Base-by-base conservation (phyloP, 1,284 basidiomycete genomes). In the Prillingera fragicola region DNA sequence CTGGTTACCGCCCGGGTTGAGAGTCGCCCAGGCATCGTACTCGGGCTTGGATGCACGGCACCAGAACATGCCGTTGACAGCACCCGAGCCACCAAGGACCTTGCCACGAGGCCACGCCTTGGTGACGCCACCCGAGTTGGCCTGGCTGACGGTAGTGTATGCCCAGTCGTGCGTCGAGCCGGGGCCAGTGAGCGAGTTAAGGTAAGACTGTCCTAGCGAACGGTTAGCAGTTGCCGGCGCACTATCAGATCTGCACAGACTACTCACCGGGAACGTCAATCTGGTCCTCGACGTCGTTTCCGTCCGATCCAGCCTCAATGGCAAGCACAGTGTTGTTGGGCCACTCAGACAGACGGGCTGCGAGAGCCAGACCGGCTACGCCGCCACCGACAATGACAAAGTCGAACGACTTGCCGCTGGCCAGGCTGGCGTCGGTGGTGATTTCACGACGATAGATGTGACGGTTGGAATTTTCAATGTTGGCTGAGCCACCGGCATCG, bases 1-100 rank as follows among this genome's bases (percentile, higher is more conserved):
- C 59, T 59, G 40, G 33, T 12, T 8, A 21, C 26, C 22, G 2
- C 23, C 35, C 18, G 35, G 13, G 13, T 17, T 8, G 8, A 10
- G 8, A 61, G 57, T 48, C 23, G 43, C 67, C 73, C 72, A 75
- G 36, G 70, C 69, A 45, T 75, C 69, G 43, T 74, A 73, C 45
- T 75, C 73, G 17, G 54, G 50, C 24, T 48, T 48, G 34, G 60
- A 59, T 2, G 61, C 70, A 43, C 69, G 49, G 28, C 70, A 57
- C 69, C 78, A 74, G 70, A 84, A 86, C 69, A 84, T 74, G 43
- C 82, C 84, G 68, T 86, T 86, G 47, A 84, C 75, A 6, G 83
- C 81, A 28, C 78, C 63, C 13, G 66, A 83, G 15, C 85, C 84
- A 40, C 84, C 84, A 18, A 86, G 76, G 21, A 82, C 74, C 73